Conservation (phyloP, 2,329 filamentous ascomycete genomes). For the Paecilomyces fulvus region DNA sequence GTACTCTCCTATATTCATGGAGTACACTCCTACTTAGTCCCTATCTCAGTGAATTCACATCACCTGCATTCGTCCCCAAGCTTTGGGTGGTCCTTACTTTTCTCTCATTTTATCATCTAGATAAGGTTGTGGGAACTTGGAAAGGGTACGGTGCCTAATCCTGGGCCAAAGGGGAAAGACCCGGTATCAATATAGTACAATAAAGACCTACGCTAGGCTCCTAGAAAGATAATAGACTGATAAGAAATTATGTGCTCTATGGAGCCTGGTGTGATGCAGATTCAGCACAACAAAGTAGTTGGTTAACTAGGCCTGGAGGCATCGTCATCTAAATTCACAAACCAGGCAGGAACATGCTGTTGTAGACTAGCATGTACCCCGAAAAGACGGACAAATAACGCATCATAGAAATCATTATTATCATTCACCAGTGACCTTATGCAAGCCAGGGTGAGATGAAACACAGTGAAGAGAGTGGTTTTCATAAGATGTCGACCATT, state of each 20-base stretch:
- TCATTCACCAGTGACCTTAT: not conserved
- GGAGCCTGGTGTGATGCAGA: not conserved
- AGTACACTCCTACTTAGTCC: no score
- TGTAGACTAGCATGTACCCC: not conserved
- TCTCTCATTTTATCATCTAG: not conserved
- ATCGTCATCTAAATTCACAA: not conserved
- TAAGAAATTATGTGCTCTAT: not conserved
- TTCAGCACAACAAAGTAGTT: not conserved
- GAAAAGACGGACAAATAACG: not conserved
- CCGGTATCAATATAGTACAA: not conserved
- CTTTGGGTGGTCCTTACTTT: not conserved
- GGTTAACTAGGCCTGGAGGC: not conserved
- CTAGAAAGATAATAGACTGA: not conserved
- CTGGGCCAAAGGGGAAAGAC: not conserved
- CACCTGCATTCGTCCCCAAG: not conserved
- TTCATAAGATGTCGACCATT: not conserved
- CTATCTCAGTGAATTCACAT: not conserved
- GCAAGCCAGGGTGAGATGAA: not conserved
- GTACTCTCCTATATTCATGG: not conserved
- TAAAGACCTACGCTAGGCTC: not conserved
- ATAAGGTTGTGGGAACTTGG: not conserved
- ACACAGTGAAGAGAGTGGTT: no score
- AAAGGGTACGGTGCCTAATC: not conserved
- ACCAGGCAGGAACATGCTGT: not conserved
- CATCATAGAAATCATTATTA: no score